Base-by-base conservation (phyloP, 2,329 filamentous ascomycete species). In the Kalaharituber pfeilii region DNA sequence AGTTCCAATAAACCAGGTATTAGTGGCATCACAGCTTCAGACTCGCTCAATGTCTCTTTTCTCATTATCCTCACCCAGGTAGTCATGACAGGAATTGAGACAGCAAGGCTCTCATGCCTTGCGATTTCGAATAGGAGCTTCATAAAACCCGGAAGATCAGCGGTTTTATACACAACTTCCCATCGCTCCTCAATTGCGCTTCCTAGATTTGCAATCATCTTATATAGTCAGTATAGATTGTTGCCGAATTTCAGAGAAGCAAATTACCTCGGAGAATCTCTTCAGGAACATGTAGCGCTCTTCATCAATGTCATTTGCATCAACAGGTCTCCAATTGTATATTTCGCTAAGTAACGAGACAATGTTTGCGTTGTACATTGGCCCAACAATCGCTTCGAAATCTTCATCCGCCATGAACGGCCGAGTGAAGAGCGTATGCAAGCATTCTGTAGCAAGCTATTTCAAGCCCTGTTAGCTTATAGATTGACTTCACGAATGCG, bases 271-370 rank as follows among this genome's bases (percentile, higher is more conserved):
- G 1, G 88, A 87, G 49, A 96, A 78, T 68, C 94, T 95, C 71
- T 96, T 96, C 39, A 85, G 80, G 62, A 95, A 80, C 53, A 86
- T 80, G 66, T 98, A 96, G 66, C 87, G 93, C 64, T 87, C 82
- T 64, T 94, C 86, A 61, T 95, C 85, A 56, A 94, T 79, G 62
- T 94, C 82, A 56, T 85, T 78, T 2, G 86, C 77, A 59, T 87
- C 82, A 44, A 89, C 81, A 9, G 79, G 69, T 3, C 86, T 85
- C 84, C 85, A 91, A 58, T 82, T 78, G 63, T 86, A 87, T 11
- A 94, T 74, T 56, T 80, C 77, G 58, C 76, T 78, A 62, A 88
- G 78, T 6, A 93, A 74, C 33, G 76, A 73, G 42, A 94, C 76
- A 58, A 81, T 83, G 54, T 79, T 74, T n/a, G 74, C 72, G 57